Conservation (phyloP, 1,284 basidiomycete species). For the Leccinum huronense region DNA sequence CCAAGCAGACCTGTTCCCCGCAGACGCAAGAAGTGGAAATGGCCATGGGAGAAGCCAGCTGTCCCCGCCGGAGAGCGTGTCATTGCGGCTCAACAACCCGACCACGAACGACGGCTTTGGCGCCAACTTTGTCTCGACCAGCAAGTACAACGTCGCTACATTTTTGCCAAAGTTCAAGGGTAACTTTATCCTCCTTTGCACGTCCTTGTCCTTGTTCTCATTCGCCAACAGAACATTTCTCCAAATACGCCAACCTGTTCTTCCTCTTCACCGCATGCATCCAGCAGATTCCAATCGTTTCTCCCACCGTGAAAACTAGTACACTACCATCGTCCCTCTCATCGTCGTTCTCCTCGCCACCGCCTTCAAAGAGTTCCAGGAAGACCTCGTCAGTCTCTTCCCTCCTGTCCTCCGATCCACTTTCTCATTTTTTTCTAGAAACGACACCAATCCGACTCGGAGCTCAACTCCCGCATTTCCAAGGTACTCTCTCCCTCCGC, state of each 20-base stretch:
- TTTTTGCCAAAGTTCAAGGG: conserved; percentile 94
- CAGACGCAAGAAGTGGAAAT: conserved; percentile 50
- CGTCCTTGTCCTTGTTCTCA: conserved; percentile 11
- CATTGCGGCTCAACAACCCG: conserved; percentile 71
- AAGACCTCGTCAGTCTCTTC: conserved; percentile 68
- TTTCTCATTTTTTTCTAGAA: conserved; percentile 52
- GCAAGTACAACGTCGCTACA: conserved; percentile 89
- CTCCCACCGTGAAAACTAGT: conserved; percentile 93
- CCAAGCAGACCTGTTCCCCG: conserved; percentile 19
- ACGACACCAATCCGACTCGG: conserved; percentile 93
- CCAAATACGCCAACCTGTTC: conserved; percentile 98
- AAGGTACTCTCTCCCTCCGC: conserved; percentile 72
- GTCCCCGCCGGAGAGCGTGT: conserved; percentile 62
- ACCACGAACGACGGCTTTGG: conserved; percentile 65
- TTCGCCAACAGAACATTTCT: conserved; percentile 81
- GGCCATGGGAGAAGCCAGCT: conserved; percentile 75
- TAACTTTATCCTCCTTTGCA: conserved; percentile 34
- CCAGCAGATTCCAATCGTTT: conserved; percentile 97
- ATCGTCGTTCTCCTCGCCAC: conserved; percentile 88
- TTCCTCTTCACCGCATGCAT: conserved; percentile 99
- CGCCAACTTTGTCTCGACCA: conserved; percentile 89
- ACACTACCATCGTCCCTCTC: conserved; percentile 94
- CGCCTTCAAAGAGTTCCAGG: conserved; percentile 96
- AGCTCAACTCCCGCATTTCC: conserved; percentile 83
- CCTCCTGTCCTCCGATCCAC: too few relatives aligned